Percentiles rank a stretch among this genome's conserved stretches.
These are phyloP conservation scores for Phoma sp. DNA, from an alignment of 2,329 filamentous ascomycete genomes.

Conservation along the genomic window DNA sequence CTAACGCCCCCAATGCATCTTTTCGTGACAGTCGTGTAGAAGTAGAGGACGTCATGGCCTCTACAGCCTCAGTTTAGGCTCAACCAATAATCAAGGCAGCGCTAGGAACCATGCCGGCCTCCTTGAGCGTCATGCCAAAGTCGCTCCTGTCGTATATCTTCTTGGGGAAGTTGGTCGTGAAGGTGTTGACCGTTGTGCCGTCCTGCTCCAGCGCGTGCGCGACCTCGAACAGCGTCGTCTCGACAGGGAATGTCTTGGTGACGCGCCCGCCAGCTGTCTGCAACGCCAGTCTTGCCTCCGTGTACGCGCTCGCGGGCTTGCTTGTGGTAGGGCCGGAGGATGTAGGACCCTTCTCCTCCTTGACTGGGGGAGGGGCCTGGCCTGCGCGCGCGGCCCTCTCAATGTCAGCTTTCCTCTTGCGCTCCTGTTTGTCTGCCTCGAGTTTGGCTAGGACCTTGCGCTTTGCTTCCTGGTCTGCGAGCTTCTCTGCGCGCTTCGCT, in stretches of 20 bases:
- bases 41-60: neutral
- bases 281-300: conserved; percentile 80
- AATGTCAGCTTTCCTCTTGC: conserved; percentile 81
- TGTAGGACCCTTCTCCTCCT: conserved; percentile 56
- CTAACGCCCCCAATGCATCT: conserved; percentile 25
- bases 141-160: conserved; percentile 77
- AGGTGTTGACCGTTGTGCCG: conserved; percentile 74
- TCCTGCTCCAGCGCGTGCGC: conserved; percentile 78
- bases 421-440: conserved; percentile 90
- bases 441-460: conserved; percentile 92
- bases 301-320: conserved; percentile 75
- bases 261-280: conserved; percentile 79
- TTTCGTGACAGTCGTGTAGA: conserved; percentile 8
- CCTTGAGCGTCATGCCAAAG: conserved; percentile 90
- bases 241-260: conserved; percentile 85
- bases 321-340: conserved; percentile 58
- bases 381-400: conserved; percentile 89
- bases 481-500: conserved; percentile 86
- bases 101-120: conserved; percentile 87
- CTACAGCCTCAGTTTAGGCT: neutral
- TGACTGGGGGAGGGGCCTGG: conserved; percentile 59
- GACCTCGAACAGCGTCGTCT: conserved; percentile 93
- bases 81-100: conserved; percentile 79
- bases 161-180: conserved; percentile 85
- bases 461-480: conserved; percentile 83